Percentiles rank a stretch among this genome's conserved stretches.
These are phyloP conservation scores for Neoascochyta sp. DNA, from an alignment of 2,329 filamentous ascomycete genomes.

Conservation along the genomic window DNA sequence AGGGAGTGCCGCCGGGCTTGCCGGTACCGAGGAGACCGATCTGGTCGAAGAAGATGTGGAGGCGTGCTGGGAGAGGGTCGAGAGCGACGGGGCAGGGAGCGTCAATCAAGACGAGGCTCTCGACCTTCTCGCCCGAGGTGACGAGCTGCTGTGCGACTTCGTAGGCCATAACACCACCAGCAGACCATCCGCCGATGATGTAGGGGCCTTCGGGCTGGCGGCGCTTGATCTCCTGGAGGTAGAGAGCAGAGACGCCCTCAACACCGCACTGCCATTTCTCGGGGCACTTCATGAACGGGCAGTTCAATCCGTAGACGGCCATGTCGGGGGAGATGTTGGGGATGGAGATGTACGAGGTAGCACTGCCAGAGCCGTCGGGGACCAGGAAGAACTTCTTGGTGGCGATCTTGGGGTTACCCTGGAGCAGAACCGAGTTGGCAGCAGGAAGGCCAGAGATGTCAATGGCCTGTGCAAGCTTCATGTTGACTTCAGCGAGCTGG, in stretches of 20 bases:
- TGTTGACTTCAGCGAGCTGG: conserved; percentile 49
- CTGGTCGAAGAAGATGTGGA: conserved; percentile 69
- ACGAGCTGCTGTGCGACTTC: conserved; percentile 50
- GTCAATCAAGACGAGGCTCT: conserved; percentile 52
- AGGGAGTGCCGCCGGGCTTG: conserved; percentile 57
- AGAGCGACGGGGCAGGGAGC: conserved; percentile 52
- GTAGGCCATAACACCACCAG: conserved; percentile 54
- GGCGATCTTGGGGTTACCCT: conserved; percentile 55
- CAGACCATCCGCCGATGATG: conserved; percentile 54
- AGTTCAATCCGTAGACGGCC: conserved; percentile 58
- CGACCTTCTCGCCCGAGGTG: conserved; percentile 48
- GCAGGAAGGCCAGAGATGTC: conserved; percentile 46
- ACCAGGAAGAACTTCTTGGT: conserved; percentile 54
- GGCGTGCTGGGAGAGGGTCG: conserved; percentile 49
- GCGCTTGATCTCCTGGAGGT: conserved; percentile 66
- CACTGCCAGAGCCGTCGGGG: conserved; percentile 55
- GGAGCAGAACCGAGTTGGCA: conserved; percentile 55
- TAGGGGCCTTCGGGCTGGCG: conserved; percentile 64
- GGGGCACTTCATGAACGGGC: conserved; percentile 67
- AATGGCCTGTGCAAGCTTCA: conserved; percentile 39
- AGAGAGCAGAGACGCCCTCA: conserved; percentile 61
- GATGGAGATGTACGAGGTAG: conserved; percentile 65
- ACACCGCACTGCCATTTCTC: conserved; percentile 64
- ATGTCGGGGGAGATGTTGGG: conserved; percentile 52
- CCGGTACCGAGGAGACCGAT: conserved; percentile 68